phyloP scores from a whole-genome alignment of 2,329 filamentous ascomycete genomes.

The Dendrostoma leiphaemia region DNA sequence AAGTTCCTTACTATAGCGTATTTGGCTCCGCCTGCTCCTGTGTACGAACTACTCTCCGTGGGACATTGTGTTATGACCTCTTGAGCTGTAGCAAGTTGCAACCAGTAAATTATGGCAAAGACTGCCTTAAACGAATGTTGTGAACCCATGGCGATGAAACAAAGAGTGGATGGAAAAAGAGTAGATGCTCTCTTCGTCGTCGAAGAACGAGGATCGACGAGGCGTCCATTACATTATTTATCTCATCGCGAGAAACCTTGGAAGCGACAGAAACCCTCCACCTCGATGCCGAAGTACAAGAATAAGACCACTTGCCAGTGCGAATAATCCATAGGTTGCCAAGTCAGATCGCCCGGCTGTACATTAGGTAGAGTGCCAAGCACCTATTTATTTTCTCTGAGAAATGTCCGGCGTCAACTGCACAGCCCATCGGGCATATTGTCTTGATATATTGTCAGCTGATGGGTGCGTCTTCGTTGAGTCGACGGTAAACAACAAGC shows the following conservation, averaged over 20 bases:
- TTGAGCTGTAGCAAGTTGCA: background rate
- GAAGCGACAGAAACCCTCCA: background rate
- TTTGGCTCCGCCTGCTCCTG: constrained; percentile 4
- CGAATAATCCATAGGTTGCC: background rate
- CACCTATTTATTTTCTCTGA: background rate
- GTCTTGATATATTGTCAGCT: background rate
- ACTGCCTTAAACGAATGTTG: background rate
- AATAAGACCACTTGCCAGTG: background rate
- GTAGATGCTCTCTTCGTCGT: background rate
- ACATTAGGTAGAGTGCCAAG: background rate
- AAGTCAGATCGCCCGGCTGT: background rate
- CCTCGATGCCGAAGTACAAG: background rate
- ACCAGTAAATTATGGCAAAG: background rate
- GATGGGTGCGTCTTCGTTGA: background rate
- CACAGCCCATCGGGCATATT: background rate
- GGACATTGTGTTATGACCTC: constrained; percentile 5
- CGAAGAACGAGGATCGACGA: background rate
- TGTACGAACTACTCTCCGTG: constrained; percentile 4
- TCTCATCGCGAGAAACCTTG: background rate
- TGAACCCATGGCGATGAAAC: background rate
- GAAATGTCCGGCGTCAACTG: background rate
- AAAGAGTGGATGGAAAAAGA: no score
- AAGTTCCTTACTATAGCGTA: no score
- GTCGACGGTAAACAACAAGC: background rate
- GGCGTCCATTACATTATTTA: background rate